Base-by-base conservation (phyloP, 129 eudicot genomes). In the Artemisia argyi region DNA sequence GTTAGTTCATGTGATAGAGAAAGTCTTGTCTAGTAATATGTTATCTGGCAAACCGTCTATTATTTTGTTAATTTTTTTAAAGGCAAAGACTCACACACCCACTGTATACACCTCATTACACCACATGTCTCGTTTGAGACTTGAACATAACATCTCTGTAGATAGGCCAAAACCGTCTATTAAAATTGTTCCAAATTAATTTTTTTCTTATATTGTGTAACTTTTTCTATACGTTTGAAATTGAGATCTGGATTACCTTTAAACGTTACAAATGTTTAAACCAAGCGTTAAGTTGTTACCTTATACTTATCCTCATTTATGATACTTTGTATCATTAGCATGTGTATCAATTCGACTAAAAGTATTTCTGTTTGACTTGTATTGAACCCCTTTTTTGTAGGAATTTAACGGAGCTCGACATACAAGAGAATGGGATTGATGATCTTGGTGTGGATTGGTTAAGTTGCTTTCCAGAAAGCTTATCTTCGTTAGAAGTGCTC, bases 371-470 rank as follows among this genome's bases (percentile, higher is more conserved):
- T 55, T 22, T 55, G 24, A 55, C 61, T 55, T 55, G 3, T 17
- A 55, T 26, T 55, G 26, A 55, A 17, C 26, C 14, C 28, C 22
- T 35, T 50, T 44, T 24, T 64, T 55, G 59, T 62, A 88, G 91
- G 84, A 83, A 85, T 63, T 79, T 88, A 83, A 80, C 72, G 11
- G 86, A 80, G 80, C 83, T 89, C 13, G 89, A 89, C 85, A 68
- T 89, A 72, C 90, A 79, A 24, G 96, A 89, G 60, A 79, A 80
- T 48, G 85, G 56, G 55, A 79, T 83, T 44, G 92, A 86, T 30
- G 96, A 89, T 50, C 65, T 81, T 24, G 79, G 86, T 58, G 92
- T 92, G 51, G 74, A 50, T 50, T 89, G 92, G 92, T 76, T 89
- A 73, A 86, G 90, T 74, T 80, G 81, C 76, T 89, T 89, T 56